phyloP scores from a whole-genome alignment of 768 basidiomycete species.

The Tulasnella calospora region DNA sequence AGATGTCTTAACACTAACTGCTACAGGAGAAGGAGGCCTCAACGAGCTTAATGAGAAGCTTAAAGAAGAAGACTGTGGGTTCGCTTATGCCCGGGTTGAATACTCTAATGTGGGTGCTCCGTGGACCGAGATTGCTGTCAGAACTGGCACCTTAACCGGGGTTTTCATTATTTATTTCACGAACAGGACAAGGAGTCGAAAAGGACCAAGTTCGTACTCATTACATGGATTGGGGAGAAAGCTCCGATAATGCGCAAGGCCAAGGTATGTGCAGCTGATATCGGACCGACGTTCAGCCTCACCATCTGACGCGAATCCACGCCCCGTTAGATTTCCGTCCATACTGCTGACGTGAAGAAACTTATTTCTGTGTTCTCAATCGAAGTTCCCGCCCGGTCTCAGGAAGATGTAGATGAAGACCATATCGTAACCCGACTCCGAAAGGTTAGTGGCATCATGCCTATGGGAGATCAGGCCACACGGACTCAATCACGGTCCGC shows the following conservation, averaged over 20 bases:
- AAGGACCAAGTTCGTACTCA: slow-evolving; percentile 36
- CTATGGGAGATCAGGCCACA: no score
- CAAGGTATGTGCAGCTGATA: slow-evolving; percentile 39
- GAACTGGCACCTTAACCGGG: no score
- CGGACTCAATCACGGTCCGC: slow-evolving; percentile 28
- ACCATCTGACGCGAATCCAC: neutral
- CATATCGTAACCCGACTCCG: slow-evolving; percentile 76
- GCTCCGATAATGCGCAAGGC: slow-evolving; percentile 40
- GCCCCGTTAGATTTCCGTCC: slow-evolving; percentile 76
- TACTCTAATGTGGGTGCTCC: slow-evolving; percentile 25
- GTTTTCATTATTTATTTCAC: no score
- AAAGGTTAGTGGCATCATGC: slow-evolving; percentile 60
- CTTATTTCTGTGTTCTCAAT: slow-evolving; percentile 73
- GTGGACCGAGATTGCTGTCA: neutral
- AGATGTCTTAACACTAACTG: slow-evolving; percentile 25
- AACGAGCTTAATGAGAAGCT: slow-evolving; percentile 37
- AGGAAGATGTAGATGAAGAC: slow-evolving; percentile 80
- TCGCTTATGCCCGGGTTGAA: slow-evolving; percentile 39
- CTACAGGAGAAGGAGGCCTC: slow-evolving; percentile 31
- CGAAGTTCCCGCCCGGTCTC: slow-evolving; percentile 79
- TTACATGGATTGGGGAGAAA: slow-evolving; percentile 30
- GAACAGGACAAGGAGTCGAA: slow-evolving; percentile 32
- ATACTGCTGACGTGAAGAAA: slow-evolving; percentile 79
- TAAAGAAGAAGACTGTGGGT: slow-evolving; percentile 34
- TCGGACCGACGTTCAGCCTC: slow-evolving; percentile 45